Evolutionary conservation across 345 rosid species (phyloP).

Genomic region (Punica granatum): DNA sequence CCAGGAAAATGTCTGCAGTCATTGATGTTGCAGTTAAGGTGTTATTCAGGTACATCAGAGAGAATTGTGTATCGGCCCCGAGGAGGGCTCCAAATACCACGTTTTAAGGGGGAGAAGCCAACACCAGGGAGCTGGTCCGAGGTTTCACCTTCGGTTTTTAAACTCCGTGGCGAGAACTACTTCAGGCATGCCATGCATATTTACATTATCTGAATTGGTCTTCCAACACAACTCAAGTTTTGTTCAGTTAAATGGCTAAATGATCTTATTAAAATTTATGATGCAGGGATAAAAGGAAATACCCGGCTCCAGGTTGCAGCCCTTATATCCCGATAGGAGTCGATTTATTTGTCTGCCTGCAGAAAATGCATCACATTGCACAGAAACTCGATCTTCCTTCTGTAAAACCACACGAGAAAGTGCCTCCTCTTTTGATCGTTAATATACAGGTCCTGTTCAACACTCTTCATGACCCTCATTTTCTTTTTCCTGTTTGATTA

Average conservation of each 20-base stretch:
- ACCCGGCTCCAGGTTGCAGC: constrained; percentile 49
- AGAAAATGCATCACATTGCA: constrained; percentile 69
- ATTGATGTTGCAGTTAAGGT: neutral
- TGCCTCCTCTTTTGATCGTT: constrained; percentile 53
- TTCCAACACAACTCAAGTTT: neutral
- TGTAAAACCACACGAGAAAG: constrained; percentile 27
- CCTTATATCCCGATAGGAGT: constrained; percentile 64
- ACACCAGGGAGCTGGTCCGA: constrained; percentile 53
- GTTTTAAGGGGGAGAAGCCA: constrained; percentile 40
- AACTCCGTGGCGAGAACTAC: constrained; percentile 60
- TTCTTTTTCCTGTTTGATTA: neutral
- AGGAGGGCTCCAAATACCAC: constrained; percentile 58
- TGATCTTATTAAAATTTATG: neutral
- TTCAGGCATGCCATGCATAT: constrained; percentile 35
- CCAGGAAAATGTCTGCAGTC: too few relatives aligned
- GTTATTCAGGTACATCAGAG: constrained; percentile 40
- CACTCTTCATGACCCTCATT: neutral
- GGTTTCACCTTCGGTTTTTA: constrained; percentile 60
- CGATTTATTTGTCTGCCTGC: constrained; percentile 54
- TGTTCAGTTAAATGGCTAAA: neutral
- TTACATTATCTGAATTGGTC: neutral
- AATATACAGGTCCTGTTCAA: constrained; percentile 50
- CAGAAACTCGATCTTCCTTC: constrained; percentile 66
- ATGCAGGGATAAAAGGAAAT: constrained; percentile 65
- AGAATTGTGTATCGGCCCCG: constrained; percentile 44